Evolutionary conservation across 768 basidiomycete species (phyloP), one percentile per base, ranked within the genome.

Genomic region (Serendipita indica): DNA sequence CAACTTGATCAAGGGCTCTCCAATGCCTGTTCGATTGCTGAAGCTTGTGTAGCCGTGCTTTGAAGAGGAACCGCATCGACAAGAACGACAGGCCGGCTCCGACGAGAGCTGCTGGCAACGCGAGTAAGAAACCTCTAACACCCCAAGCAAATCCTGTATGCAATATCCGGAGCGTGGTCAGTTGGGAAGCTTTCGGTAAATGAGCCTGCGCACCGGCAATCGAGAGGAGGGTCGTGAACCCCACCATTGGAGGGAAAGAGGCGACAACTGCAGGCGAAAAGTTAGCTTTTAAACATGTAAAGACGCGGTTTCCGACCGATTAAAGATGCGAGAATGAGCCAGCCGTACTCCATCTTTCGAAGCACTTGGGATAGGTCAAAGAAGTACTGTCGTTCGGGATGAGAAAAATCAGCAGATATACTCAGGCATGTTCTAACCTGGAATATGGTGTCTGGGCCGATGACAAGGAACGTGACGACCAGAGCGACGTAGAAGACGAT

Each of bases 81-180:
- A 79, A 59, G 65, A 91, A 91, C 3, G 73, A 77, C 6, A 82
- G 56, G 1, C 77, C 77, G 22, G 86, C 79, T 33, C 86, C 88
- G 1, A 79, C 59, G 27, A 89, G 58, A 18, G 85, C 84, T 1
- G 74, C 81, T 13, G 68, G 68, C 0, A 78, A 76, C 2, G 82
- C 80, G 60, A 90, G 76, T 62, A 74, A 75, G 70, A 86, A 84
- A 0, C 89, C 89, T 60, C 76, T 76, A 72, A 87, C 75, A 43
- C 89, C 89, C 64, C 86, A 91, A 1, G 86, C 83, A 69, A 89
- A 91, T 1, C 89, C 89, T 71, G 76, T 69, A 43, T n/a, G 41
- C 7, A n/a, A 1, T 7, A n/a, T 39, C 27, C 41, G 27, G 41
- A 7, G 18, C 27, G 5, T 43, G 41, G 18, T 7, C 41, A 43